Base-by-base conservation (phyloP, 345 rosid species). In the Cardamine occulta region DNA sequence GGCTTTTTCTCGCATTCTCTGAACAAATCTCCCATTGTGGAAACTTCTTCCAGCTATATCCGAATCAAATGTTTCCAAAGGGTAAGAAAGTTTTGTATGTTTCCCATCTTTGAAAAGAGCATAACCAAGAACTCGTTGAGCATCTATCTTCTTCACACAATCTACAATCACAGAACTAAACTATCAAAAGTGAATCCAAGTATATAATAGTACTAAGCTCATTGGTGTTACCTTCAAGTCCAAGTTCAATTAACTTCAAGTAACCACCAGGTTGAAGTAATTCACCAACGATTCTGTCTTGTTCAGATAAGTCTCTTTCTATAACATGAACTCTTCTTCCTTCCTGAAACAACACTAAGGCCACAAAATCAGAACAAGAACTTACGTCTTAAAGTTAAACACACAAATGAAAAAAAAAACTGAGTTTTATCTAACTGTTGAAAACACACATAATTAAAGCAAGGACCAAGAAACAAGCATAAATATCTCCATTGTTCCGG, bases 261-360 rank as follows among this genome's bases (percentile, higher is more conserved):
- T 86, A 86, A 47, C 90, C 93, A 21, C 87, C 90, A 7, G 88
- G 93, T 66, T 85, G 93, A 6, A 88, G 81, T 59, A 84, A 76
- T 60, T 88, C 93, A 51, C 93, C 93, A 0, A 84, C 86, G n/a
- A 88, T 84, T 65, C 85, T 80, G 14, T 88, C 83, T 53, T 80
- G 93, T 52, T 86, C 78, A 0, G 82, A 49, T 65, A 86, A 74
- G 70, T 86, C 88, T 76, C 93, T 85, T 79, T 88, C 90, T 8
- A 88, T 84, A 10, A 86, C 87, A 14, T 42, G 84, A 29, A 88
- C 89, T 49, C 81, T 37, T 1, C 90, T 68, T 60, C 89, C 93
- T 29, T 86, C 88, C 90, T 88, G 79, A n/a, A 78, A 37, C 19
- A 45, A 44, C 37, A 58, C 48, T 44, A 52, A 71, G 4, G 1